Evolutionary conservation across 192 early-diverging fungal species (phyloP).

Genomic region (Podila epicladia): DNA sequence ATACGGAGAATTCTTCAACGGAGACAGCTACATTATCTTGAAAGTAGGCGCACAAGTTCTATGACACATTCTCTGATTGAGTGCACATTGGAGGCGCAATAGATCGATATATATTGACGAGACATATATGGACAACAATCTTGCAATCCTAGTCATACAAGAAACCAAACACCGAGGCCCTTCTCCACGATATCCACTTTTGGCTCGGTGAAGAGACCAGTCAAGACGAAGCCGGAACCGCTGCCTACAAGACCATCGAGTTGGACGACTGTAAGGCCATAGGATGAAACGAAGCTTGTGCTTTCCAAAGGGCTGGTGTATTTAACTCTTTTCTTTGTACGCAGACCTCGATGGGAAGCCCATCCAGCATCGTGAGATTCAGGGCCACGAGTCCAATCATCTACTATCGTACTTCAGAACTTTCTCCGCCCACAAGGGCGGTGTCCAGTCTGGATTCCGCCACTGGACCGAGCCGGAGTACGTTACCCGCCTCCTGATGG

Average conservation of each 20-base stretch:
- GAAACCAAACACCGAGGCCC: slow-evolving; percentile 62
- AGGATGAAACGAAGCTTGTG: background rate
- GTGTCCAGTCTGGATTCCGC: slow-evolving; percentile 78
- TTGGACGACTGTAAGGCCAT: slow-evolving; percentile 70
- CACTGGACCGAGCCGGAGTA: slow-evolving; percentile 63
- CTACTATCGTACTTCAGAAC: slow-evolving; percentile 76
- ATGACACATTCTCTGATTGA: background rate
- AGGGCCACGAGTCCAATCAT: slow-evolving; percentile 69
- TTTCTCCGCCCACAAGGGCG: slow-evolving; percentile 68
- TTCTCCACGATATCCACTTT: slow-evolving; percentile 86
- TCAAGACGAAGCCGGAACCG: slow-evolving; percentile 85
- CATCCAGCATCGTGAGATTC: slow-evolving; percentile 84
- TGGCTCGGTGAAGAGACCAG: slow-evolving; percentile 82
- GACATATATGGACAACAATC: background rate
- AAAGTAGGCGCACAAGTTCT: slow-evolving; percentile 56
- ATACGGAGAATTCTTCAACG: slow-evolving; percentile 76
- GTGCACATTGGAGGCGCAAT: too few relatives aligned
- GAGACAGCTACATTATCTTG: slow-evolving; percentile 82
- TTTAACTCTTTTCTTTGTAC: background rate
- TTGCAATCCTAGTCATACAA: slow-evolving; percentile 60
- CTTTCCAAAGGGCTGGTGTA: background rate
- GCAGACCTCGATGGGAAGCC: slow-evolving; percentile 70
- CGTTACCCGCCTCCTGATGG: slow-evolving; percentile 63
- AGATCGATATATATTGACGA: background rate
- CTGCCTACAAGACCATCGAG: slow-evolving; percentile 87